A percentile compares a stretch with the other conserved stretches of the same genome.
These are phyloP conservation scores for Schizochytrium sp. DNA, from an alignment of 108 stramenopile species.

Conservation along the genomic window DNA sequence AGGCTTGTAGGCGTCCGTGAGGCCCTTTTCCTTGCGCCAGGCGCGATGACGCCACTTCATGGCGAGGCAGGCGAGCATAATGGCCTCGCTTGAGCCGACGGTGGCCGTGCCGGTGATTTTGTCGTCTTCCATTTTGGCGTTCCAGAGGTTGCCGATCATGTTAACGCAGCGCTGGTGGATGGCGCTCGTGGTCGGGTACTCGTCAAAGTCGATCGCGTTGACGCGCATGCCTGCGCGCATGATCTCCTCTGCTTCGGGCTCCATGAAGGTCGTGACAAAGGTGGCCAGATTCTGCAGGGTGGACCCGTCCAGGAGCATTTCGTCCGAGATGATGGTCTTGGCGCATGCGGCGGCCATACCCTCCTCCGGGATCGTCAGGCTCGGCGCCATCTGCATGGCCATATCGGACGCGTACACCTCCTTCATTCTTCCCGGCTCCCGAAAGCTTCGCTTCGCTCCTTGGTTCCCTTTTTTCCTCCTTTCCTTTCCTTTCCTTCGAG, in stretches of 20 bases:
- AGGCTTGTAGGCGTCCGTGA: conserved; percentile 34
- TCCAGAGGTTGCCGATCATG: conserved; percentile 44
- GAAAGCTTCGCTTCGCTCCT: too few species aligned
- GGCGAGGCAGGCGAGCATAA: conserved; percentile 31
- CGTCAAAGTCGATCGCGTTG: conserved; percentile 26
- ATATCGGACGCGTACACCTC: conserved; percentile 10
- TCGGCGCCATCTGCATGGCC: not conserved
- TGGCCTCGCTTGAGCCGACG: conserved; percentile 50
- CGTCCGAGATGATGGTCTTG: conserved; percentile 2
- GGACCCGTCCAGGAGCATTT: conserved; percentile 27
- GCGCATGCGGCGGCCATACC: not conserved
- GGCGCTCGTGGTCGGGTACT: conserved; percentile 23
- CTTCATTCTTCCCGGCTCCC: not conserved
- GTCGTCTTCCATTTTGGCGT: conserved; percentile 26
- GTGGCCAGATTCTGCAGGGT: conserved; percentile 21
- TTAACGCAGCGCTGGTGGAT: conserved; percentile 38
- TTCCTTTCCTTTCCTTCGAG: too few species aligned
- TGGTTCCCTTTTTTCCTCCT: too few species aligned
- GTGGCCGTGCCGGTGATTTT: conserved; percentile 34
- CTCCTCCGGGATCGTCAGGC: not conserved
- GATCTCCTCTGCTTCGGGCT: conserved; percentile 23
- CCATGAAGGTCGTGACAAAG: conserved; percentile 30
- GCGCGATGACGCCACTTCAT: conserved; percentile 49
- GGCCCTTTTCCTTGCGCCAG: conserved; percentile 36
- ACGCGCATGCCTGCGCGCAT: not conserved